Percentiles rank a stretch among this genome's conserved stretches.
Evolutionary conservation across 208 protist genomes (phyloP).

Genomic region (Trypanosoma melophagium): DNA sequence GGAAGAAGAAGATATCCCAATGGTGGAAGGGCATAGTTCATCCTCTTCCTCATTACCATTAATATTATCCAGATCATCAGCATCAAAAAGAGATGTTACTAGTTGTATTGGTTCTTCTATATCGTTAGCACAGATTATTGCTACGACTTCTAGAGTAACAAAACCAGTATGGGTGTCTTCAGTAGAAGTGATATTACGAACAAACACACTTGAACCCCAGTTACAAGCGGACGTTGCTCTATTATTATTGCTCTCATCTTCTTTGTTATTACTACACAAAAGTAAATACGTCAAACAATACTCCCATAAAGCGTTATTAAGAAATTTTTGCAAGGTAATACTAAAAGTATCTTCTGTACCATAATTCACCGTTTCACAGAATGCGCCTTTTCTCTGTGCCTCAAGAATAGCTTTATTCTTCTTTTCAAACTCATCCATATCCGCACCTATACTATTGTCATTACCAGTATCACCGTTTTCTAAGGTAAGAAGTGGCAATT

Average conservation of each 20-base stretch:
- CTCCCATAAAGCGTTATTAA: conserved; percentile 1
- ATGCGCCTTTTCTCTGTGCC: background rate
- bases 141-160: conserved; percentile 13
- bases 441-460: background rate
- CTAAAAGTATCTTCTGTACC: background rate
- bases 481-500: background rate
- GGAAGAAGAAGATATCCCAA: background rate
- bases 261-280: background rate
- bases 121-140: background rate
- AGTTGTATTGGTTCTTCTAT: background rate
- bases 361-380: conserved; percentile 2
- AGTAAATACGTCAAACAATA: conserved; percentile 6
- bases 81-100: conserved; percentile 15
- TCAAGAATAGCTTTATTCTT: background rate
- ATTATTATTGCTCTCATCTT: background rate
- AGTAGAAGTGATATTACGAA: background rate
- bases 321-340: conserved; percentile 6
- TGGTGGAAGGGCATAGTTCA: background rate
- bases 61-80: background rate
- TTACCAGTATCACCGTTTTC: background rate
- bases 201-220: conserved; percentile 13
- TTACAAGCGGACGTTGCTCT: background rate
- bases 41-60: background rate
- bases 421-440: background rate
- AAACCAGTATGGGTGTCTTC: background rate